A percentile compares a stretch with the other conserved stretches of the same genome.
phyloP scores from a whole-genome alignment of 2,329 filamentous ascomycete genomes.

The Karstenula rhodostoma region DNA sequence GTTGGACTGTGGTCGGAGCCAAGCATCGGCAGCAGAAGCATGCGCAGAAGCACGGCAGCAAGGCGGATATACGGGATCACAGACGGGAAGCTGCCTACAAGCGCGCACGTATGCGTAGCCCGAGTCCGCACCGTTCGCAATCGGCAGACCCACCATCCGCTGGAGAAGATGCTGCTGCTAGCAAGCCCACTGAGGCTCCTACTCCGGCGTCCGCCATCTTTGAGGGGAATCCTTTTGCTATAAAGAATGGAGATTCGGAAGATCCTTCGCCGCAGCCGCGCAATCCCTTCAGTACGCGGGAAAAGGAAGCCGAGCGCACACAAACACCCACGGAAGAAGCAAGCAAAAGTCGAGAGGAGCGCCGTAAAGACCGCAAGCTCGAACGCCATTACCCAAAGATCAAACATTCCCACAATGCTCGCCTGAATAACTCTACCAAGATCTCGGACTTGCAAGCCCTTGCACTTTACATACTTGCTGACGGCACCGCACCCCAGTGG shows the following conservation, averaged over 20 bases:
- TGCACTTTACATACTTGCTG: conserved; percentile 67
- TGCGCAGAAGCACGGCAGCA: conserved; percentile 17
- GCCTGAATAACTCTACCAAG: conserved; percentile 63
- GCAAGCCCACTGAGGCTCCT: conserved; percentile 7
- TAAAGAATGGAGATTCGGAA: conserved; percentile 20
- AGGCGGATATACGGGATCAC: conserved; percentile 6
- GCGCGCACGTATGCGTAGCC: conserved; percentile 1
- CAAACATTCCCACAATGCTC: conserved; percentile 61
- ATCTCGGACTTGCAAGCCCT: conserved; percentile 67
- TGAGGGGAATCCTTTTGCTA: conserved; percentile 28
- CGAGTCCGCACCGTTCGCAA: conserved; percentile 7
- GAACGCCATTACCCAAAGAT: conserved; percentile 52
- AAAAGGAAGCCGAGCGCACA: conserved; percentile 5
- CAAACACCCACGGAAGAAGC: conserved; percentile 17
- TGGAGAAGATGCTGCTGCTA: not conserved
- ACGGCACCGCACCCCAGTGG: conserved; percentile 68
- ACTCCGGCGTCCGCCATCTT: conserved; percentile 1
- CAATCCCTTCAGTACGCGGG: conserved; percentile 28
- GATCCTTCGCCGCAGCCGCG: conserved; percentile 18
- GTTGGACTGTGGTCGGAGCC: conserved; percentile 40
- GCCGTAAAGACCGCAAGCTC: conserved; percentile 41
- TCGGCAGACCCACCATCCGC: conserved; percentile 7
- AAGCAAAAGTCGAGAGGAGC: conserved; percentile 25
- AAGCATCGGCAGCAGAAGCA: conserved; percentile 26
- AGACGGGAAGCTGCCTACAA: not conserved